These are phyloP conservation scores for Tylopilus sp. DNA, from an alignment of 768 basidiomycete genomes.

Conservation along the genomic window DNA sequence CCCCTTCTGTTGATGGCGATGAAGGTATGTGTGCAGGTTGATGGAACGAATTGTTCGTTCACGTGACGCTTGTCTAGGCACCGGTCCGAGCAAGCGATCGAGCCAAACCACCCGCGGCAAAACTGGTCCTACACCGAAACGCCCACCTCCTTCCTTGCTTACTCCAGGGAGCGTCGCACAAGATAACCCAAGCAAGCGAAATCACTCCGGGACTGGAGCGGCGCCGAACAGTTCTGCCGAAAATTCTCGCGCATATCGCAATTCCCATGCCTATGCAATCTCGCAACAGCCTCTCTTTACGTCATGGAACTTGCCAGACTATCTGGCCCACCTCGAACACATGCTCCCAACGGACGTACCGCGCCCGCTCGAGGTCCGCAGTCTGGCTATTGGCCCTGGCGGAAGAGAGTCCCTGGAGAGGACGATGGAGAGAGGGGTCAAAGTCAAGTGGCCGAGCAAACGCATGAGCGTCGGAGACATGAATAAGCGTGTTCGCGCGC, in stretches of 20 bases:
- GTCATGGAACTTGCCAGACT: conserved; percentile 92
- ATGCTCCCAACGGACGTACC: conserved; percentile 79
- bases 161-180: conserved; percentile 32
- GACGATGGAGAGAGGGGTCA: conserved; percentile 72
- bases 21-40: conserved; percentile 49
- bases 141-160: conserved; percentile 30
- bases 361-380: conserved; percentile 68
- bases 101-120: conserved; percentile 40
- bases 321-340: conserved; percentile 80
- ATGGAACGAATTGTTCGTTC: conserved; percentile 23
- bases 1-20: conserved; percentile 47
- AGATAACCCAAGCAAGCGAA: conserved; percentile 50
- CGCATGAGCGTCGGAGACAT: conserved; percentile 96
- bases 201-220: conserved; percentile 37
- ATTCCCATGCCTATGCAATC: conserved; percentile 75
- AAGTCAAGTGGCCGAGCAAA: conserved; percentile 92
- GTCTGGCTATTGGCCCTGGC: conserved; percentile 39
- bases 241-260: conserved; percentile 65
- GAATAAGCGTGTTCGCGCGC: conserved; percentile 87
- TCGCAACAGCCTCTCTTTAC: conserved; percentile 77
- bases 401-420: conserved; percentile 56
- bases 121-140: conserved; percentile 29
- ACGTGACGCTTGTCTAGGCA: conserved; percentile 38
- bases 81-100: conserved; percentile 34
- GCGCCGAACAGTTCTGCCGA: conserved; percentile 41